These are phyloP conservation scores for Exophiala bonariae DNA, from an alignment of 2,329 filamentous ascomycete genomes.

Conservation along the genomic window DNA sequence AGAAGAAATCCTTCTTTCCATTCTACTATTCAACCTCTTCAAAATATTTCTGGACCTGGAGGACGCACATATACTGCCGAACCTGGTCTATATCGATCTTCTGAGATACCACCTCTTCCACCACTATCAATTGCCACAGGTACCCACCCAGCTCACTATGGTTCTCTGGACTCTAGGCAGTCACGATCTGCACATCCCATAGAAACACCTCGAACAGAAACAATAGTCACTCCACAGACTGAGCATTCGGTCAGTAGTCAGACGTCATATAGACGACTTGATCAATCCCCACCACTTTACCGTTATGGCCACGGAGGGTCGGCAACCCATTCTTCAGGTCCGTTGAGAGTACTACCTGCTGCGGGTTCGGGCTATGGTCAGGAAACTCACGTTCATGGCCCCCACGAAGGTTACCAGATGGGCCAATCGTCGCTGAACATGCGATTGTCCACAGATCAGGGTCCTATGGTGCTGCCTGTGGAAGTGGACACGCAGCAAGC, in stretches of 20 bases:
- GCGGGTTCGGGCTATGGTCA: constrained; percentile 10
- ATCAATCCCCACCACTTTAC: constrained; percentile 18
- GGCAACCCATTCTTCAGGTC: constrained; percentile 10
- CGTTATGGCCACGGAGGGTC: constrained; percentile 13
- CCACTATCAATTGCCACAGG: constrained; percentile 38
- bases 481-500: constrained; percentile 70
- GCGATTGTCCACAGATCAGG: constrained; percentile 34
- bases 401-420: constrained; percentile 23
- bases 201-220: too few species aligned
- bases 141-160: constrained; percentile 5
- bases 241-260: constrained; percentile 14
- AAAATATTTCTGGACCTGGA: constrained; percentile 47
- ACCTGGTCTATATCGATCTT: constrained; percentile 34
- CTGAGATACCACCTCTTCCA: constrained; percentile 48
- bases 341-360: constrained; percentile 13
- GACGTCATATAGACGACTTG: constrained; percentile 11
- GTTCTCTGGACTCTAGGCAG: constrained; percentile 14
- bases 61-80: constrained; percentile 46
- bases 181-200: constrained; percentile 12
- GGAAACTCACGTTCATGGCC: constrained; percentile 17
- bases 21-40: constrained; percentile 50
- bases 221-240: constrained; percentile 8
- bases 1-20: constrained; percentile 42
- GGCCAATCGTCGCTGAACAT: constrained; percentile 33
- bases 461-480: constrained; percentile 41